Base-by-base conservation (phyloP, 768 basidiomycete species). In the Termitomyces sp. region DNA sequence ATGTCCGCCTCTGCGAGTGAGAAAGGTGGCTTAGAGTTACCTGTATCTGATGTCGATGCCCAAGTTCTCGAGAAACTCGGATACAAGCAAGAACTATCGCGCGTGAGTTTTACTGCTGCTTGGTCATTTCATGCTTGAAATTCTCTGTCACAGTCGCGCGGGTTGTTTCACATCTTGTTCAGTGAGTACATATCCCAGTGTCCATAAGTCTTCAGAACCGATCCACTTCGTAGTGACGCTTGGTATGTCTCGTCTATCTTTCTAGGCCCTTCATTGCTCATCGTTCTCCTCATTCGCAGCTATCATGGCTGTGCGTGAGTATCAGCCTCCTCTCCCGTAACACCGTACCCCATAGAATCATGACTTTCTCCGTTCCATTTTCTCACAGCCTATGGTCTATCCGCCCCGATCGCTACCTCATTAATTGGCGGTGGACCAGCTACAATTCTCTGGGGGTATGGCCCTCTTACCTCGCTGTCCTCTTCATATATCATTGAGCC, bases 301-400 rank as follows among this genome's bases (percentile, higher is more conserved):
- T 10, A 83, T 84, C 32, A 77, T 83, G 71, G 81, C 82, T 30
- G 82, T 84, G 55, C 82, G 82, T 83, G 60, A 68, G 82, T 77
- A 30, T 2, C 4, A 21, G 17, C n/a, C 26, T 44, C 2, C 42
- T 41, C 40, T 41, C 11, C 12, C 26, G 22, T 46, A 40, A 41
- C 8, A 26, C 35, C 5, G 12, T 6, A 26, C 32, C 40, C 24
- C 40, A 47, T 58, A 50, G 41, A 45, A 24, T 35, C 14, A 8
- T 12, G 1, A 10, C 15, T 50, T 28, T 45, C 28, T 30, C 55
- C 9, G 17, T 24, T 35, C 41, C 17, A 11, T 24, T 37, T 22
- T 37, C n/a, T 21, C 19, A 4, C 52, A 84, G 82, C 82, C 7
- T 84, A 74, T 55, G 80, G 77, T 17, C 73, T 84, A n/a, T 69